Percentiles rank a stretch among this genome's conserved stretches.
Conservation (phyloP, 75 land plant species). For the Cunninghamia lanceolata region DNA sequence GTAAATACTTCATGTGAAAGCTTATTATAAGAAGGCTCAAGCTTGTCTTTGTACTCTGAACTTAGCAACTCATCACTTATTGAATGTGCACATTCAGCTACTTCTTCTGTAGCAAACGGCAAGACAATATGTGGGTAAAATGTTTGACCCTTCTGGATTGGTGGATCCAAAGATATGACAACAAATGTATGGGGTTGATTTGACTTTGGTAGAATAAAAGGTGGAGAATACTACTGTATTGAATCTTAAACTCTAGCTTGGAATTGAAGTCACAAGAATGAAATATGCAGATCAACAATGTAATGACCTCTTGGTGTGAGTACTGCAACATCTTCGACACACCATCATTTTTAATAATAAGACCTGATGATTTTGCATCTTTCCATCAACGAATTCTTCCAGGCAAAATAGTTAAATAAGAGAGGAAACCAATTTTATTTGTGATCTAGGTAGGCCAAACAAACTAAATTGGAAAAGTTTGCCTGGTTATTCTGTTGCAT, state of each 20-base stretch:
- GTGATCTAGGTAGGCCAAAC: too few relatives aligned
- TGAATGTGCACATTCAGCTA: slow-evolving; percentile 56
- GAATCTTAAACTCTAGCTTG: slow-evolving; percentile 96
- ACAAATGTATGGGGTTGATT: slow-evolving; percentile 91
- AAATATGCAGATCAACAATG: slow-evolving; percentile 77
- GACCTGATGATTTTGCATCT: too few relatives aligned
- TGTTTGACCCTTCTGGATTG: slow-evolving; percentile 92
- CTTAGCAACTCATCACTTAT: slow-evolving; percentile 75
- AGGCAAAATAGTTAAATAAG: too few relatives aligned
- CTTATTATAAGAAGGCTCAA: slow-evolving; percentile 73
- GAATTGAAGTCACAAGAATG: slow-evolving; percentile 81
- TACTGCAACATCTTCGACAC: too few relatives aligned
- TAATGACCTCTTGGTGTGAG: slow-evolving; percentile 98
- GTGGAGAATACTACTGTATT: slow-evolving; percentile 83
- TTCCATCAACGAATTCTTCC: too few relatives aligned
- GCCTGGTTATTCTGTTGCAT: too few relatives aligned
- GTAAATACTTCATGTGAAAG: slow-evolving; percentile 79
- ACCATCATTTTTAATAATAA: too few relatives aligned
- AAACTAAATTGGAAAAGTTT: too few relatives aligned
- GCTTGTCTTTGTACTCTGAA: slow-evolving; percentile 83
- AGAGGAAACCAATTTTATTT: too few relatives aligned
- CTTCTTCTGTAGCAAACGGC: slow-evolving; percentile 88
- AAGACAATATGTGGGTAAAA: slow-evolving; percentile 88
- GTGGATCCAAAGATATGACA: slow-evolving; percentile 82
- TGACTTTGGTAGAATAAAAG: slow-evolving; percentile 85